phyloP scores from a whole-genome alignment of 139 green algal species.

The Protoeuglena noctilucae region DNA sequence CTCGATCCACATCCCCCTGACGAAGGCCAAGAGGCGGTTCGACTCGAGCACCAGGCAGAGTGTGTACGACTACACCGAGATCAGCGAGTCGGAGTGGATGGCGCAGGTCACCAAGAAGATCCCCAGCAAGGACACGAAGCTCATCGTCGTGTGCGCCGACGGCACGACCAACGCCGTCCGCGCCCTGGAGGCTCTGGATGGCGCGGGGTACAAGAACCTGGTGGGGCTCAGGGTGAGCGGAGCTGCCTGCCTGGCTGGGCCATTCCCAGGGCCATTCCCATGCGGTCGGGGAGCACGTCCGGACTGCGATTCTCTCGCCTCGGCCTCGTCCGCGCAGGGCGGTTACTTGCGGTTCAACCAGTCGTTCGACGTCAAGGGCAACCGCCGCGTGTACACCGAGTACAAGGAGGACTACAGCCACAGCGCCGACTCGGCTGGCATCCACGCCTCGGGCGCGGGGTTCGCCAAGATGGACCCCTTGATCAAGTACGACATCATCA shows the following conservation, averaged over 20 bases:
- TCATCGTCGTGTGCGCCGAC: slow-evolving; percentile 4
- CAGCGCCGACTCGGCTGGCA: not conserved
- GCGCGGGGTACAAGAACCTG: slow-evolving; percentile 1
- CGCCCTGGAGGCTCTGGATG: slow-evolving; percentile 1
- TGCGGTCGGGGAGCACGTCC: too few relatives aligned
- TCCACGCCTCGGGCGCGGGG: not conserved
- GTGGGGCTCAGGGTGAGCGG: too few relatives aligned
- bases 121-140: slow-evolving; percentile 1
- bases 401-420: not conserved
- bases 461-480: not conserved
- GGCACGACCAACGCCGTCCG: not conserved
- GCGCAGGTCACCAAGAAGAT: slow-evolving; percentile 1
- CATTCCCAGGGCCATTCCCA: too few relatives aligned
- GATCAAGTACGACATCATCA: not conserved
- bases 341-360: not conserved
- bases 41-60: not conserved
- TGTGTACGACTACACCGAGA: slow-evolving; percentile 1
- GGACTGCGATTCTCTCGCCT: too few relatives aligned
- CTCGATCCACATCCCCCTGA: slow-evolving; percentile 1
- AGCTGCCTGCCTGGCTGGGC: too few relatives aligned
- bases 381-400: not conserved
- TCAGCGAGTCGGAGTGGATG: not conserved
- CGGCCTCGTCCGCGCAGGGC: too few relatives aligned
- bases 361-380: not conserved
- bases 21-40: not conserved